Evolutionary conservation across 2,329 filamentous ascomycete genomes (phyloP).

Genomic region (Pseudogymnoascus sp.): DNA sequence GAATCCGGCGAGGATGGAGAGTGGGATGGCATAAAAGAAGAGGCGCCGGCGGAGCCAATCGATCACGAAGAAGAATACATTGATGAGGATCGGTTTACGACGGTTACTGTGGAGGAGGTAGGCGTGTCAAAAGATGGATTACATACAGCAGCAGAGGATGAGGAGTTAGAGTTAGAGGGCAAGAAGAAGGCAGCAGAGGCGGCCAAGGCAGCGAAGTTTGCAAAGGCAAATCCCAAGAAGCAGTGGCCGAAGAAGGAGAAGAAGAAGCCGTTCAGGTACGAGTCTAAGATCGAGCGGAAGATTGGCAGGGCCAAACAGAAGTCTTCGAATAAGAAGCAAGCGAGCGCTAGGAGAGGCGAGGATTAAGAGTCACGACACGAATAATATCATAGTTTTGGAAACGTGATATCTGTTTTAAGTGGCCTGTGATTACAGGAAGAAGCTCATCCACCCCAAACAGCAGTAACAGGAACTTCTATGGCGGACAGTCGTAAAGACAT

Average conservation of each 20-base stretch:
- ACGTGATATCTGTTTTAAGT: slow-evolving; percentile 11
- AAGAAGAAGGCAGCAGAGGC: slow-evolving; percentile 27
- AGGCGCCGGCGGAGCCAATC: slow-evolving; percentile 44
- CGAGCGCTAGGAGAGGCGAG: slow-evolving; percentile 29
- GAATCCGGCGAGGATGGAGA: slow-evolving; percentile 41
- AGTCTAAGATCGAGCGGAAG: slow-evolving; percentile 79
- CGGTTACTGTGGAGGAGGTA: slow-evolving; percentile 87
- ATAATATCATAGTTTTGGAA: slow-evolving; percentile 5
- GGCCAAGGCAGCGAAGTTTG: slow-evolving; percentile 33
- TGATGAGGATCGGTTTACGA: slow-evolving; percentile 93
- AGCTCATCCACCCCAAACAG: slow-evolving; percentile 10
- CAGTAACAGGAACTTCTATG: slow-evolving; percentile 10
- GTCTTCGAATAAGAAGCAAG: slow-evolving; percentile 49
- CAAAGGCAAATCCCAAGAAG: slow-evolving; percentile 37
- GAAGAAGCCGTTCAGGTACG: slow-evolving; percentile 89
- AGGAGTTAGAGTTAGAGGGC: slow-evolving; percentile 31
- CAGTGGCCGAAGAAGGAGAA: slow-evolving; percentile 61
- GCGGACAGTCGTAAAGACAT: slow-evolving; percentile 1
- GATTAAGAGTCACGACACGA: slow-evolving; percentile 13
- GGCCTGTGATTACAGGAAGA: slow-evolving; percentile 10
- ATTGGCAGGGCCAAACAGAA: slow-evolving; percentile 65
- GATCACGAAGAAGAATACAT: slow-evolving; percentile 90
- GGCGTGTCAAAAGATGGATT: slow-evolving; percentile 70
- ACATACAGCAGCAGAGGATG: slow-evolving; percentile 43
- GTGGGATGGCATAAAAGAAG: slow-evolving; percentile 57